Conservation (phyloP, 139 green algal genomes). For the Zygnema cylindricum region DNA sequence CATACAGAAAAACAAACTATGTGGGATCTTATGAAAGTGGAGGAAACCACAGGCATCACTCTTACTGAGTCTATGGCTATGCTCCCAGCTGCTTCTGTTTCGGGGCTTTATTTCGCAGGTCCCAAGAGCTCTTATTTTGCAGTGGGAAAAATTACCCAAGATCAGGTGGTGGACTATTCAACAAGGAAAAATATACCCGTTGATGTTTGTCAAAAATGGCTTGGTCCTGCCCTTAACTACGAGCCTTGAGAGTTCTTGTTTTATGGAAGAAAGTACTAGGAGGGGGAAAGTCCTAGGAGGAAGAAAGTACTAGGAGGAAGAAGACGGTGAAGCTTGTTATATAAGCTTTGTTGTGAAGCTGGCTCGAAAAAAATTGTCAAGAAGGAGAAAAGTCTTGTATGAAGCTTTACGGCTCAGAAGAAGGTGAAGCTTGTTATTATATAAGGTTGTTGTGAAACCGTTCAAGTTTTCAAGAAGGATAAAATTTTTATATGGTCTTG, state of each 20-base stretch:
- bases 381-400: too few species aligned
- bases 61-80: constrained; percentile 97
- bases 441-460: too few species aligned
- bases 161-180: constrained; percentile 92
- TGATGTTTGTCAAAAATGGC: constrained; percentile 85
- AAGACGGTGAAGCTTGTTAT: too few species aligned
- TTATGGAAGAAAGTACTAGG: too few species aligned
- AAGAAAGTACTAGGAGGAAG: too few species aligned
- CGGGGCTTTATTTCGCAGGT: constrained; percentile 92
- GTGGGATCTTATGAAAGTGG: constrained; percentile 90
- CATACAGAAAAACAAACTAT: constrained; percentile 98
- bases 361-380: too few species aligned
- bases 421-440: too few species aligned
- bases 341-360: too few species aligned
- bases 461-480: too few species aligned
- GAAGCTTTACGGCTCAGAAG: too few species aligned
- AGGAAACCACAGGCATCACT: constrained; percentile 80
- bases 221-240: constrained; percentile 89
- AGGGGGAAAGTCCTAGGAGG: too few species aligned
- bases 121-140: constrained; percentile 91
- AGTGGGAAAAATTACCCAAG: constrained; percentile 95
- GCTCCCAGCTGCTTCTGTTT: constrained; percentile 90
- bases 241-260: constrained; percentile 82
- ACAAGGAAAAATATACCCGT: constrained; percentile 86
- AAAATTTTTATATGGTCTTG: too few species aligned